A percentile compares a stretch with the other conserved stretches of the same genome.
Conservation (phyloP, 192 early-diverging fungal genomes). For the Dissophora globulifera region DNA sequence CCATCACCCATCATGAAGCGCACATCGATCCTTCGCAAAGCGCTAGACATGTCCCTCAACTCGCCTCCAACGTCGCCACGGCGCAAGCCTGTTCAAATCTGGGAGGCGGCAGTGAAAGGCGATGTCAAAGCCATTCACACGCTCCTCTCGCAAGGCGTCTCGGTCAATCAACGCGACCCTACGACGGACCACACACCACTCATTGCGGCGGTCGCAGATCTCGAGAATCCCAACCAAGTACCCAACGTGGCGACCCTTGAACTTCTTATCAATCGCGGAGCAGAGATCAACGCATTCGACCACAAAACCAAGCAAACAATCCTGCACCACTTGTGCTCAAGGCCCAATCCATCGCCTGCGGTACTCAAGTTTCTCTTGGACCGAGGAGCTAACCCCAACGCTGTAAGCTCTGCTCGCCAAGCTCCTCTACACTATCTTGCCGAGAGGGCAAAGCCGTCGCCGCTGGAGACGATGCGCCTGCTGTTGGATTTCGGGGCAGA, state of each 20-base stretch:
- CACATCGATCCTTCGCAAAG: constrained; percentile 43
- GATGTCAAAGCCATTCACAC: constrained; percentile 38
- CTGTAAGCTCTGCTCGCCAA: constrained; percentile 41
- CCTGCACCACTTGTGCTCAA: constrained; percentile 39
- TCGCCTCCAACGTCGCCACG: constrained; percentile 42
- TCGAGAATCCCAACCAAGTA: constrained; percentile 36
- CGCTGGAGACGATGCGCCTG: constrained; percentile 44
- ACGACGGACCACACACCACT: constrained; percentile 41
- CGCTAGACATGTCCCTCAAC: constrained; percentile 49
- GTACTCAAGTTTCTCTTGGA: constrained; percentile 47
- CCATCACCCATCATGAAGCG: constrained; percentile 15
- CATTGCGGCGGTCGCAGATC: constrained; percentile 38
- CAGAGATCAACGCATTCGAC: constrained; percentile 51
- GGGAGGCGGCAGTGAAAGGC: constrained; percentile 47
- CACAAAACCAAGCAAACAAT: constrained; percentile 48
- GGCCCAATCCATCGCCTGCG: constrained; percentile 43
- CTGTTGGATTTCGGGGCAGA: constrained; percentile 45
- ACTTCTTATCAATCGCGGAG: constrained; percentile 45
- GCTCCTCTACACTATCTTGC: constrained; percentile 46
- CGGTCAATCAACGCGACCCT: constrained; percentile 49
- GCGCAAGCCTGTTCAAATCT: constrained; percentile 41
- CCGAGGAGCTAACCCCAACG: constrained; percentile 48
- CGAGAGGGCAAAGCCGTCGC: constrained; percentile 37
- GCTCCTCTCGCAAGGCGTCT: constrained; percentile 36
- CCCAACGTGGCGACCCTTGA: constrained; percentile 37